A percentile compares a stretch with the other conserved stretches of the same genome.
These are phyloP conservation scores for Ceratocystis albifundus DNA, from an alignment of 2,329 filamentous ascomycete species.

Conservation along the genomic window DNA sequence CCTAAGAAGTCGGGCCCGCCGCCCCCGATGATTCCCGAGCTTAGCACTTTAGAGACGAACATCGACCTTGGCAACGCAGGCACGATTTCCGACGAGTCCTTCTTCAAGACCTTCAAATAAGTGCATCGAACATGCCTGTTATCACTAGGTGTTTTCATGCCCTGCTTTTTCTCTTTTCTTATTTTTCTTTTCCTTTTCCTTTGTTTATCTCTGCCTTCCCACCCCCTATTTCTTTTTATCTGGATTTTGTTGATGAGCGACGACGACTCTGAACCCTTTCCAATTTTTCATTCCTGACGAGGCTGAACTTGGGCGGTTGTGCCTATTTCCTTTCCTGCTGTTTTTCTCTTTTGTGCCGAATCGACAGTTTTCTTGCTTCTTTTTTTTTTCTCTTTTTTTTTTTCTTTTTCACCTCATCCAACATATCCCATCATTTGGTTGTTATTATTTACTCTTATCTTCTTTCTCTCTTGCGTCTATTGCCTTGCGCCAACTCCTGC, in stretches of 20 bases:
- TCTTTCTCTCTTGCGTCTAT: background rate
- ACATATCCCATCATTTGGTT: conserved; percentile 12
- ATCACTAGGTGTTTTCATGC: background rate
- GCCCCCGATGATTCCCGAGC: conserved; percentile 50
- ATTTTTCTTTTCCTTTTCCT: no score
- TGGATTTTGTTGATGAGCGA: conserved; percentile 21
- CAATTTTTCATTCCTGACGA: conserved; percentile 19
- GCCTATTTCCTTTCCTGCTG: conserved; percentile 17
- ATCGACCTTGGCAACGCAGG: conserved; percentile 36
- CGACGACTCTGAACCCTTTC: conserved; percentile 21
- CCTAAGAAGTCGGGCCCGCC: conserved; percentile 39
- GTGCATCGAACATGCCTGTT: background rate
- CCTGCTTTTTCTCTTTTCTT: conserved; percentile 13
- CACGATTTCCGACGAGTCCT: conserved; percentile 37
- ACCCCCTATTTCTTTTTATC: background rate
- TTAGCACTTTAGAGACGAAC: conserved; percentile 42
- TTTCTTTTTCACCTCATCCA: background rate
- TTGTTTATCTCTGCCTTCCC: conserved; percentile 4
- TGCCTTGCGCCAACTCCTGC: background rate
- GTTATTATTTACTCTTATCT: conserved; percentile 9
- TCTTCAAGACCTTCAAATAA: conserved; percentile 51
- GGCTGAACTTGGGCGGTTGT: conserved; percentile 17
- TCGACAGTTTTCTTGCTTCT: background rate
- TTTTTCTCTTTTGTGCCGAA: conserved; percentile 17
- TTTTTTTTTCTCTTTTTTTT: conserved; percentile 8